These are phyloP conservation scores for Podospora anserina DNA, from an alignment of 495 filamentous ascomycete genomes.

Conservation along the genomic window DNA sequence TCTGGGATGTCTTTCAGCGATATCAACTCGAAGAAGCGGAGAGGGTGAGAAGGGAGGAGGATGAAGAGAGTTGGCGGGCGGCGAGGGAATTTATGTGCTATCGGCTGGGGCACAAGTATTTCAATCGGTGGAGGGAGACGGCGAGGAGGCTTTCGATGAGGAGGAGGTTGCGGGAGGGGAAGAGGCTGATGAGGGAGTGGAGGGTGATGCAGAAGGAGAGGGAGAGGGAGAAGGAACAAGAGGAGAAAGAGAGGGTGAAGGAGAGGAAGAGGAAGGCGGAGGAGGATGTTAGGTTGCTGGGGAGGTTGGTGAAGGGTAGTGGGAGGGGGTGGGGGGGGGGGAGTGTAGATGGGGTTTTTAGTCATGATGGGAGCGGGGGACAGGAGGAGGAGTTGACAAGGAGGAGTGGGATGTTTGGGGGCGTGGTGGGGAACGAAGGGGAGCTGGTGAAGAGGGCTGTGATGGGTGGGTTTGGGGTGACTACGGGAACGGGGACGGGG, in stretches of 20 bases:
- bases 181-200: constrained; percentile 31
- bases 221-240: constrained; percentile 32
- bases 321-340: constrained; percentile 2
- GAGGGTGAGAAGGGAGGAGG: constrained; percentile 38
- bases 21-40: constrained; percentile 39
- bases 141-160: constrained; percentile 32
- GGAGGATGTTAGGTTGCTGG: constrained; percentile 23
- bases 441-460: constrained; percentile 21
- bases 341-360: constrained; percentile 10
- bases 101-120: constrained; percentile 46
- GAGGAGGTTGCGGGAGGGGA: constrained; percentile 36
- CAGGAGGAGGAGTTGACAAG: constrained; percentile 43
- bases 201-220: constrained; percentile 27
- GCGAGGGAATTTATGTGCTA: constrained; percentile 41
- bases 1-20: constrained; percentile 30
- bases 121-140: constrained; percentile 46
- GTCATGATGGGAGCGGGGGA: constrained; percentile 10
- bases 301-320: constrained; percentile 17
- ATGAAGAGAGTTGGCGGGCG: constrained; percentile 37
- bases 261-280: constrained; percentile 25
- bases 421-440: constrained; percentile 39
- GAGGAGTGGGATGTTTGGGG: constrained; percentile 38
- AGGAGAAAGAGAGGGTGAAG: constrained; percentile 31
- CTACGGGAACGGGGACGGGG: neutral
- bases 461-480: constrained; percentile 11